phyloP scores from a whole-genome alignment of 1,139 yeast genomes.

The Lodderomyces pseudojiufengensis region DNA sequence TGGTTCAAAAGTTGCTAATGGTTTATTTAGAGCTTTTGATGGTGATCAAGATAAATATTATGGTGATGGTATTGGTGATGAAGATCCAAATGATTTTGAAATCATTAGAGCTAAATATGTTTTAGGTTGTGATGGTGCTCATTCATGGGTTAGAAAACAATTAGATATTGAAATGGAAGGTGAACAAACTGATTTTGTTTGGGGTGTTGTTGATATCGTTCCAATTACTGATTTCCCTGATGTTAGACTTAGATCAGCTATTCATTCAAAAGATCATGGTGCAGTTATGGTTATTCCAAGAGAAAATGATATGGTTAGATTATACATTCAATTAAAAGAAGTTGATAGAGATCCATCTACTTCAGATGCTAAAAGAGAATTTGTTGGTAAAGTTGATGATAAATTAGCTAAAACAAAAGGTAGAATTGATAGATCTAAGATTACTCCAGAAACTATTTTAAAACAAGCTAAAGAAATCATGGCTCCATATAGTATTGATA shows the following conservation, averaged over 20 bases:
- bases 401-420: conserved; percentile 14
- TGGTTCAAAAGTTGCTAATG: conserved; percentile 21
- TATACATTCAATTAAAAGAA: conserved; percentile 25
- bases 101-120: conserved; percentile 29
- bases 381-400: conserved; percentile 10
- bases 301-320: conserved; percentile 28
- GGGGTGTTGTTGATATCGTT: conserved; percentile 37
- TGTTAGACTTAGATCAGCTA: conserved; percentile 30
- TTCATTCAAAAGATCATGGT: conserved; percentile 29
- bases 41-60: conserved; percentile 23
- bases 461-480: conserved; percentile 27
- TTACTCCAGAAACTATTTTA: conserved; percentile 24
- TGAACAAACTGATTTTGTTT: conserved; percentile 31
- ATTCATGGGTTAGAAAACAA: conserved; percentile 31
- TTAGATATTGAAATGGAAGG: conserved; percentile 25
- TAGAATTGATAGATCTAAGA: conserved; percentile 26
- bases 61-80: conserved; percentile 3
- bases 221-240: conserved; percentile 36
- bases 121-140: conserved; percentile 36
- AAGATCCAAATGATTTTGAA: conserved; percentile 10
- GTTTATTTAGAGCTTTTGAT: conserved; percentile 28
- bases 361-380: conserved; percentile 5
- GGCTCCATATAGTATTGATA: conserved; percentile 26
- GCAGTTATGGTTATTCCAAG: conserved; percentile 34
- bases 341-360: conserved; percentile 20